Evolutionary conservation across 1,139 yeast species (phyloP), one percentile per base, ranked within the genome.

Genomic region (Yamadazyma triangularis): DNA sequence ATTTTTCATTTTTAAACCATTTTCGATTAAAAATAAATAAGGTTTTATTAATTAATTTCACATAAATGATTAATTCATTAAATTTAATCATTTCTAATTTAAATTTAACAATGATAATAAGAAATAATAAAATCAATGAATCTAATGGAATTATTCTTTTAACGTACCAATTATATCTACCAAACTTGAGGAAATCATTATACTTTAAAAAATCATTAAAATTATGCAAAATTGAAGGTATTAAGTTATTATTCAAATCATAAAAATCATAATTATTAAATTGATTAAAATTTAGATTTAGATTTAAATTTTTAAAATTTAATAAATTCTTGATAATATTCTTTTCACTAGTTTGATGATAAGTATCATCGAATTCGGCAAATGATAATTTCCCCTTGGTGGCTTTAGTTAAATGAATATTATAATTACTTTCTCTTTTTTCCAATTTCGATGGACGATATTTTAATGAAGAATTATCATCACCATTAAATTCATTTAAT

Each of bases 131-230:
- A 15, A 76, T 70, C 8, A 77, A 64, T n/a, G 79, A 74, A 48
- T 77, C 81, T 32, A 76, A 59, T 3, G 83, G 83, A 30, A 77
- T 67, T 4, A 76, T 72, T 31, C 79, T 58, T 44, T 76, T 70
- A 30, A 76, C 65, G 39, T 73, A 77, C 82, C 82, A 77, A 44
- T 76, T 77, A 49, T 60, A 77, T 36, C 61, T 65, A 0, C 76
- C 75, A 42, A 70, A 60, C 35, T 67, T 67, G 40, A 67, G 61
- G 35, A 67, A 67, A 42, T 67, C 73, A 41, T 67, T 67, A 41
- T 67, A 67, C 45, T 67, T 61, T 29, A 69, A 52, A 39, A 76
- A 76, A 39, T 73, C 77, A 42, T 73, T 72, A 40, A 76, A 52
- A 42, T 74, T 75, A 44, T 76, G 81, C 26, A 77, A 48, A n/a